phyloP scores from a whole-genome alignment of 306 rosid species.

The Psophocarpus tetragonolobus region DNA sequence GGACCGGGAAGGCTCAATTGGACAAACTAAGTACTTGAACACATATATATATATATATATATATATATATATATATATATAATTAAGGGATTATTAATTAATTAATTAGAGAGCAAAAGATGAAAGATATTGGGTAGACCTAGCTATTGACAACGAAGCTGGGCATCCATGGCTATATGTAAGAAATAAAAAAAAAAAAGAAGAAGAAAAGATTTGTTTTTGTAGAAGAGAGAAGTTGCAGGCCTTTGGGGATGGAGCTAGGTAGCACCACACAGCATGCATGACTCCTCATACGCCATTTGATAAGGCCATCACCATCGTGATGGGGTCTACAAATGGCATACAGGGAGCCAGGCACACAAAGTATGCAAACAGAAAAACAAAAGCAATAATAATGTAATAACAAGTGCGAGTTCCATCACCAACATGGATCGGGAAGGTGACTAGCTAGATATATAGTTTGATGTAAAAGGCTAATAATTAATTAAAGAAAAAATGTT shows the following conservation, averaged over 20 bases:
- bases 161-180: background rate
- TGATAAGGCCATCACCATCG: conserved; percentile 12
- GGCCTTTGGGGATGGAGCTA: background rate
- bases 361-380: background rate
- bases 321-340: conserved; percentile 43
- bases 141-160: background rate
- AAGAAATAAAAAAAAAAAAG: background rate
- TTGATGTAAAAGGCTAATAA: background rate
- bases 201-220: background rate
- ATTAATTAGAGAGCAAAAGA: background rate
- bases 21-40: background rate
- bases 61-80: background rate
- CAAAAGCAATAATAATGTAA: background rate
- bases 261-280: conserved; percentile 39
- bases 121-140: conserved; percentile 2
- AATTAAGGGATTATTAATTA: conserved; percentile 12
- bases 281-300: conserved; percentile 52
- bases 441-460: background rate
- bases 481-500: no score
- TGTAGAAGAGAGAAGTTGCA: background rate
- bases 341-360: conserved; percentile 57
- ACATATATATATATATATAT: no score
- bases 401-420: background rate
- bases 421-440: conserved; percentile 6
- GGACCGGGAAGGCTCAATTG: background rate